These are phyloP conservation scores for Neonectria coccinea DNA, from an alignment of 2,329 filamentous ascomycete species.

Conservation along the genomic window DNA sequence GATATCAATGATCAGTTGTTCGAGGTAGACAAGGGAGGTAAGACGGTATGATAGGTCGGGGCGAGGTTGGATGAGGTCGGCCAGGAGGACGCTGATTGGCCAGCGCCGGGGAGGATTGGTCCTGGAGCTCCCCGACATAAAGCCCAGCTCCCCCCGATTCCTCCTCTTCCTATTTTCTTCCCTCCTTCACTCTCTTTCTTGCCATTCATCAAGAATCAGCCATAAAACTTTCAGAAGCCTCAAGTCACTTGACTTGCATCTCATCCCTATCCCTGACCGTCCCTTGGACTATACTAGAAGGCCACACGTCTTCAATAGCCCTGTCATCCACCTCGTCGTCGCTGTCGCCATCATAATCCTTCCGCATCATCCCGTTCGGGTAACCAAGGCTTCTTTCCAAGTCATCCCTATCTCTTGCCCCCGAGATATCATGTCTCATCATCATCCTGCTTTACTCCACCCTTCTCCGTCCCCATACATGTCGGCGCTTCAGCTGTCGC, in stretches of 20 bases:
- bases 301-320: not conserved
- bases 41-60: conserved; percentile 27
- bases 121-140: conserved; percentile 34
- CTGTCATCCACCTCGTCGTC: conserved; percentile 17
- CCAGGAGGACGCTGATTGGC: conserved; percentile 37
- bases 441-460: conserved; percentile 11
- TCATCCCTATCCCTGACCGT: conserved; percentile 21
- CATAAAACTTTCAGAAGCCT: conserved; percentile 15
- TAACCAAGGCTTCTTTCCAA: not conserved
- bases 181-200: conserved; percentile 35
- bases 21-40: conserved; percentile 4
- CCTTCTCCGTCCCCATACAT: conserved; percentile 6
- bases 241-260: conserved; percentile 34
- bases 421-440: conserved; percentile 26
- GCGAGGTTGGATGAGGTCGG: conserved; percentile 42
- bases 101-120: conserved; percentile 24
- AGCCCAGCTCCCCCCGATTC: conserved; percentile 37
- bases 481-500: conserved; percentile 7
- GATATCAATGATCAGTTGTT: not conserved
- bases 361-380: not conserved
- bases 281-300: conserved; percentile 18
- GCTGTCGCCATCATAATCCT: conserved; percentile 8
- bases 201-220: conserved; percentile 29
- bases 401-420: not conserved
- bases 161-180: conserved; percentile 31